Evolutionary conservation across 1,284 basidiomycete genomes (phyloP).

Genomic region (Xanthoconium separans): DNA sequence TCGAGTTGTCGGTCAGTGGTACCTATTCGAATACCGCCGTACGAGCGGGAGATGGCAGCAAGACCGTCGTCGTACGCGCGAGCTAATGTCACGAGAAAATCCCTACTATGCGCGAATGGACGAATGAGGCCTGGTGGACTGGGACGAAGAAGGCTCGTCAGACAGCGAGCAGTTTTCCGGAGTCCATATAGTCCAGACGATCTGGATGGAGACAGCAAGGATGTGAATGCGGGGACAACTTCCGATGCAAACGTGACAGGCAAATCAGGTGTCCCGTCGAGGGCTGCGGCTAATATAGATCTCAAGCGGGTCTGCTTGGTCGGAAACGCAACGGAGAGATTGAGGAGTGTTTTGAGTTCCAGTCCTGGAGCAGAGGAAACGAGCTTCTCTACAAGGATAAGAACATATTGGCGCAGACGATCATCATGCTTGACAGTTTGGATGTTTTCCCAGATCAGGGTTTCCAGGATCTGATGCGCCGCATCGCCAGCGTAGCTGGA

Average conservation of each 20-base stretch:
- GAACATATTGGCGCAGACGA: slow-evolving; percentile 47
- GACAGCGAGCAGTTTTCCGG: slow-evolving; percentile 59
- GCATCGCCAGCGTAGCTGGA: slow-evolving; percentile 55
- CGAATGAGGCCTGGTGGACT: slow-evolving; percentile 48
- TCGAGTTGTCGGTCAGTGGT: slow-evolving; percentile 40
- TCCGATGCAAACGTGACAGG: slow-evolving; percentile 39
- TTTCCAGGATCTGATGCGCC: slow-evolving; percentile 50
- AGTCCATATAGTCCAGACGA: slow-evolving; percentile 59
- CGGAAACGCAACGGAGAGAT: slow-evolving; percentile 59
- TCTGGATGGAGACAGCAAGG: slow-evolving; percentile 42
- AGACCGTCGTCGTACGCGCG: slow-evolving; percentile 59
- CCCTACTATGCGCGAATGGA: slow-evolving; percentile 48
- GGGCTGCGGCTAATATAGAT: slow-evolving; percentile 42
- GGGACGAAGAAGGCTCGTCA: slow-evolving; percentile 53
- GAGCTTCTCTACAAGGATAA: slow-evolving; percentile 57
- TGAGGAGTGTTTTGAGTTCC: slow-evolving; percentile 54
- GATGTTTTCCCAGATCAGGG: slow-evolving; percentile 52
- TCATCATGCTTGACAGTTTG: slow-evolving; percentile 39
- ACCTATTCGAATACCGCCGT: slow-evolving; percentile 50
- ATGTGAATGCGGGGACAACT: slow-evolving; percentile 55
- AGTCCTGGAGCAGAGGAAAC: slow-evolving; percentile 40
- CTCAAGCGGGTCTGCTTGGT: slow-evolving; percentile 44
- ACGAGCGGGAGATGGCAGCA: slow-evolving; percentile 50
- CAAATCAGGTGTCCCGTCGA: slow-evolving; percentile 34
- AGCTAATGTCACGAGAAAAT: slow-evolving; percentile 58